Evolutionary conservation across 495 filamentous ascomycete species (phyloP).

Genomic region (Tuber borchii): DNA sequence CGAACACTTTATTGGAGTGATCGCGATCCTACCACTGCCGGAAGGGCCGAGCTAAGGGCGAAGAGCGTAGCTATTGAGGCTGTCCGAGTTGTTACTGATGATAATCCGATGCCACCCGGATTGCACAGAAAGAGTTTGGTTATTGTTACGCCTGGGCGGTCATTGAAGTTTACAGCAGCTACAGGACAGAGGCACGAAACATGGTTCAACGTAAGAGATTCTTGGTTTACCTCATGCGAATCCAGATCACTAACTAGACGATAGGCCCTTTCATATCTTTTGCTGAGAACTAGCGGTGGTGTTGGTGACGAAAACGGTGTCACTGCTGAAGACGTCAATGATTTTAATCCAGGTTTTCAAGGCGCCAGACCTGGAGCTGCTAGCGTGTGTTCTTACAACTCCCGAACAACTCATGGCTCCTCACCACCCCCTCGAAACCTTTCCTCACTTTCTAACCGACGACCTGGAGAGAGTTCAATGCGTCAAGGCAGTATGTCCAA

Average conservation of each 20-base stretch:
- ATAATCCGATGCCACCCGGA: constrained; percentile 91
- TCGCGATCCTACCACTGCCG: constrained; percentile 71
- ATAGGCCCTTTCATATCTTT: constrained; percentile 76
- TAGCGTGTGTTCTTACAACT: constrained; percentile 79
- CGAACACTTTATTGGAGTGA: constrained; percentile 96
- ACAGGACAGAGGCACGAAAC: constrained; percentile 93
- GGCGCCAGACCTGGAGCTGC: constrained; percentile 54
- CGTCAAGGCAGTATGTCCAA: constrained; percentile 46
- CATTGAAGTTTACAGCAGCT: constrained; percentile 84
- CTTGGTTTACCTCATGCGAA: neutral
- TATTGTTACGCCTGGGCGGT: constrained; percentile 79
- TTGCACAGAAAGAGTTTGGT: constrained; percentile 89
- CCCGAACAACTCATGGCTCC: constrained; percentile 58
- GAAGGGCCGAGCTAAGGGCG: constrained; percentile 70
- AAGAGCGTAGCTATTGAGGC: constrained; percentile 95
- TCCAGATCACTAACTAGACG: constrained; percentile 12
- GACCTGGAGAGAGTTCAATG: constrained; percentile 46
- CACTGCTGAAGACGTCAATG: constrained; percentile 70
- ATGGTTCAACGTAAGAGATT: constrained; percentile 68
- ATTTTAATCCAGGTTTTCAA: constrained; percentile 72
- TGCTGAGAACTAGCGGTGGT: constrained; percentile 64
- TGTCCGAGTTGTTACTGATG: constrained; percentile 87
- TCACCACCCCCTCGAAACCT: constrained; percentile 45
- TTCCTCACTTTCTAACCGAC: constrained; percentile 40
- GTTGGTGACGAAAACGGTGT: constrained; percentile 47